Base-by-base conservation (phyloP, 768 basidiomycete species). In the Calocybe indica region DNA sequence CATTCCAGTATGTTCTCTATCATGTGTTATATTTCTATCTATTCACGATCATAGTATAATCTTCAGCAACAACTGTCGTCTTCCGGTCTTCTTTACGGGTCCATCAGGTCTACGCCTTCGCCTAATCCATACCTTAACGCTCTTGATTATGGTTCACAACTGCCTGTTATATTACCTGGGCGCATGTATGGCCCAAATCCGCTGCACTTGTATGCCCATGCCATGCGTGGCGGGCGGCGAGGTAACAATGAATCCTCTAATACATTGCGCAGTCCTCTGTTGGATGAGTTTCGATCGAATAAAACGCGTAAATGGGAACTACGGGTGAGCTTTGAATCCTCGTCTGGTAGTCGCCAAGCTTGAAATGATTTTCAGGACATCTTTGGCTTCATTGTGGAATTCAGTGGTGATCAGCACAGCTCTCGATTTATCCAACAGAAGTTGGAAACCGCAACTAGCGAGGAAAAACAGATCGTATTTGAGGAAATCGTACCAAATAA, bases 371-470 rank as follows among this genome's bases (percentile, higher is more conserved):
- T 55, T 46, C 30, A 97, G 95, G 92, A 95, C 57, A 84, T 99
- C 52, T 74, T 76, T 39, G 90, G 90, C 6, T 79, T 88, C 62
- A 65, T 95, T 46, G 84, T 89, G 36, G 95, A 97, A 64, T 99
- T 99, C 62, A 85, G 89, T 49, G 80, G 82, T 10, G 95, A 98
- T 65, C 94, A 96, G 61, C 88, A 94, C 53, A 95, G 93, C n/a
- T 96, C 93, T n/a, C 82, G 95, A 7, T 92, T 97, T 65, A 93
- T 99, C 51, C 95, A 98, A 62, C 83, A 88, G 56, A 85, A 87
- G 59, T 73, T 97, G 37, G 84, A 88, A 61, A 70, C 67, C 2
- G 86, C 91, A 5, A 74, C 79, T n/a, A 73, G 74, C 35, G 90
- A 91, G 50, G 92, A 92, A 58, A 85, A 82, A 61, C 80, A 88